Evolutionary conservation across 2,329 filamentous ascomycete species (phyloP).

Genomic region (Mycocentrospora acerina): DNA sequence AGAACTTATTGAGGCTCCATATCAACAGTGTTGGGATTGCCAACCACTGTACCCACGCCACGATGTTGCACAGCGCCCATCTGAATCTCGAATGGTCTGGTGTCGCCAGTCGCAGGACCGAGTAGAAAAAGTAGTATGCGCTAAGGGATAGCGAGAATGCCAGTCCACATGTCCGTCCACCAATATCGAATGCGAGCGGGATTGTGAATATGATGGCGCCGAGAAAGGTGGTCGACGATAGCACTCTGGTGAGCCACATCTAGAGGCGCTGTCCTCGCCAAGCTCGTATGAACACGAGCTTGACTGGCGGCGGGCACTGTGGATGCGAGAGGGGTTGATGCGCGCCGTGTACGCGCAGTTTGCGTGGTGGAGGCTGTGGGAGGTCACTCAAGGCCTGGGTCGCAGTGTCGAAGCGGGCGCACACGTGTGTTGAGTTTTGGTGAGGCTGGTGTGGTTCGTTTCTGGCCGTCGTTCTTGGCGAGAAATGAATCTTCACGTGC

Average conservation of each 20-base stretch:
- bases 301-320: slow-evolving; percentile 27
- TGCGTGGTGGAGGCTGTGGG: slow-evolving; percentile 22
- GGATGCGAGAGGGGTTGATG: slow-evolving; percentile 12
- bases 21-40: slow-evolving; percentile 85
- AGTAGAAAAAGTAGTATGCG: slow-evolving; percentile 88
- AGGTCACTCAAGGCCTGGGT: slow-evolving; percentile 14
- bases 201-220: slow-evolving; percentile 93
- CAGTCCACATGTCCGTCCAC: slow-evolving; percentile 88
- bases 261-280: slow-evolving; percentile 49
- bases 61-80: slow-evolving; percentile 66
- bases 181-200: slow-evolving; percentile 96
- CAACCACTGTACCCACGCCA: slow-evolving; percentile 81
- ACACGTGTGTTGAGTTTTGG: slow-evolving; percentile 16
- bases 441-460: slow-evolving; percentile 14
- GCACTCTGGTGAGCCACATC: slow-evolving; percentile 82
- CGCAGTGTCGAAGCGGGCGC: slow-evolving; percentile 10
- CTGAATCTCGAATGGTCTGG: slow-evolving; percentile 76
- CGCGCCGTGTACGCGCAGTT: slow-evolving; percentile 28
- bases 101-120: slow-evolving; percentile 74
- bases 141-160: slow-evolving; percentile 90
- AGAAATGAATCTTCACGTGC: slow-evolving; percentile 39
- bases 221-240: slow-evolving; percentile 83
- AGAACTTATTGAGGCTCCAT: slow-evolving; percentile 94
- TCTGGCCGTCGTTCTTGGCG: slow-evolving; percentile 26
- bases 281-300: slow-evolving; percentile 51